Evolutionary conservation across 768 basidiomycete species (phyloP), one percentile per base, ranked within the genome.

Genomic region (Hortiboletus campestris): DNA sequence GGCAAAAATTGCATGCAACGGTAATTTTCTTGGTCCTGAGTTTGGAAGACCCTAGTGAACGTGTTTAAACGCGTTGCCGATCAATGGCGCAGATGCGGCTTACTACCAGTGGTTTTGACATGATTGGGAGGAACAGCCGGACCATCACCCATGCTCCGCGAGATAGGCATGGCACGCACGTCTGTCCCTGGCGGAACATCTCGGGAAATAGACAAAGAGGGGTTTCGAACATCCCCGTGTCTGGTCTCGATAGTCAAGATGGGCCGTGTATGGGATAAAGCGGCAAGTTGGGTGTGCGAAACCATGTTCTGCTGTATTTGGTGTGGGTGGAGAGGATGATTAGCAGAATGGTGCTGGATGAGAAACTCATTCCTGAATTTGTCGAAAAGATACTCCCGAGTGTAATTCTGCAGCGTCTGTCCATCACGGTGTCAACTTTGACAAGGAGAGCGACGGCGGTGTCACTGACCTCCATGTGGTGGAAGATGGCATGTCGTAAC

Each of bases 1-100:
- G 86, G 75, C 91, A 93, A 71, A 93, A 93, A 71, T 93, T 91
- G 76, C 91, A 93, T 38, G 91, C 91, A 43, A 92, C 89, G 20
- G 87, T 90, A 51, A 92, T 92, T 73, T 93, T 91, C 78, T 91
- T 91, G 51, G 85, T 82, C 54, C 88, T 80, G 61, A 82, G 82
- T 61, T 86, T 86, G 58, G 78, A 78, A 34, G 83, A 81, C 68
- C 79, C 84, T 84, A 62, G 51, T 55, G 38, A 53, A 56, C 14
- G 46, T 35, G 64, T 34, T 61, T 56, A 59, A 61, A 61, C 53
- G 53, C 36, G 46, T 54, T 45, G 46, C 49, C 55, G 34, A 43
- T 36, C n/a, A 35, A 59, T 29, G 50, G 41, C 35, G 43, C n/a
- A 55, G 46, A 50, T 12, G 54, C 57, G 61, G 50, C 78, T 73